Evolutionary conservation across 345 rosid species (phyloP).

Genomic region (Jatropha curcas): DNA sequence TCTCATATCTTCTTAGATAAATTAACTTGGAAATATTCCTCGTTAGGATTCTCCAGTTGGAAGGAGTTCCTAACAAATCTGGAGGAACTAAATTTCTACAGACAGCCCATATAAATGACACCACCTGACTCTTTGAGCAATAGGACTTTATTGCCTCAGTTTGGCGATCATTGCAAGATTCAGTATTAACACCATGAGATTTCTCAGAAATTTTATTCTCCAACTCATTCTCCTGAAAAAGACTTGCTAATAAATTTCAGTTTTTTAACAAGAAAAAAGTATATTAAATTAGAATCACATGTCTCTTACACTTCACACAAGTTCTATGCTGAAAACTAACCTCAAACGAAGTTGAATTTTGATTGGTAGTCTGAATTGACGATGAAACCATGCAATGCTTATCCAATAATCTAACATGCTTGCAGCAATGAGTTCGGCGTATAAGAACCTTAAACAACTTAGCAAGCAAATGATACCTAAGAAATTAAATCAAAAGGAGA

Average conservation of each 20-base stretch:
- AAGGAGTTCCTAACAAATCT: conserved; percentile 65
- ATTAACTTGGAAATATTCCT: conserved; percentile 68
- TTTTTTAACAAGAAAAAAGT: conserved; percentile 3
- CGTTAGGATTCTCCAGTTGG: conserved; percentile 62
- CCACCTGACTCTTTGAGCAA: conserved; percentile 66
- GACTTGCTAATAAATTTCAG: conserved; percentile 1
- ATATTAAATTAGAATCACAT: conserved; percentile 9
- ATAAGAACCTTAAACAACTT: conserved; percentile 58
- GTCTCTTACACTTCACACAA: conserved; percentile 7
- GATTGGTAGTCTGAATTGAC: conserved; percentile 13
- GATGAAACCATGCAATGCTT: conserved; percentile 56
- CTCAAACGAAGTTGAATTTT: conserved; percentile 32
- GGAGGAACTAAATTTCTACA: conserved; percentile 68
- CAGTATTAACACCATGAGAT: conserved; percentile 20
- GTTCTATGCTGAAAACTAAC: conserved; percentile 26
- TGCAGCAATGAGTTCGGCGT: conserved; percentile 48
- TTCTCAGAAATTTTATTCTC: conserved; percentile 14
- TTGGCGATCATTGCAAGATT: conserved; percentile 22
- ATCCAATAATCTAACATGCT: conserved; percentile 54
- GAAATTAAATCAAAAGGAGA: conserved; percentile 9
- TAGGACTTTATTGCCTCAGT: conserved; percentile 37
- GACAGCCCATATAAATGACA: conserved; percentile 80
- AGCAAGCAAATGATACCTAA: conserved; percentile 59
- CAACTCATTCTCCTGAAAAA: conserved; percentile 35
- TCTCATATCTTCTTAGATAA: conserved; percentile 65